These are phyloP conservation scores for Alternaria longipes DNA, from an alignment of 2,329 filamentous ascomycete species.

Conservation along the genomic window DNA sequence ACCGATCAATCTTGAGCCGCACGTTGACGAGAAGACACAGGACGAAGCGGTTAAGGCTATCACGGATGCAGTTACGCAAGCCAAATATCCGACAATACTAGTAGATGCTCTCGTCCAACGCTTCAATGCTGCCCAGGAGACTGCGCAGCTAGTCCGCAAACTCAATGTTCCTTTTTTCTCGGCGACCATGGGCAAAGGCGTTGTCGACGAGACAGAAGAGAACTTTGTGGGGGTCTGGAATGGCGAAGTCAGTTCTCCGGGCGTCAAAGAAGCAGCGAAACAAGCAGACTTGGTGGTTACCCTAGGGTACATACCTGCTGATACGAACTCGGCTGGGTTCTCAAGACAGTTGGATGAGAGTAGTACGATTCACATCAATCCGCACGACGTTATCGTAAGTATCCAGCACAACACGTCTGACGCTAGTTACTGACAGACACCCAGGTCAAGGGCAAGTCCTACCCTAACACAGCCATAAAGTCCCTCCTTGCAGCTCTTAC, in stretches of 20 bases:
- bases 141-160: conserved; percentile 44
- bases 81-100: conserved; percentile 51
- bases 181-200: conserved; percentile 55
- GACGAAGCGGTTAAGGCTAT: conserved; percentile 49
- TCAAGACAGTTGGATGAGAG: conserved; percentile 44
- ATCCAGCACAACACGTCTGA: neutral
- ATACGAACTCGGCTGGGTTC: conserved; percentile 57
- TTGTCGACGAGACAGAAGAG: conserved; percentile 55
- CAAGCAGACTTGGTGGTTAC: conserved; percentile 50
- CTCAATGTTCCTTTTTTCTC: conserved; percentile 52
- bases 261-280: conserved; percentile 49
- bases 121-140: conserved; percentile 49
- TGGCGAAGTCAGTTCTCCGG: conserved; percentile 50
- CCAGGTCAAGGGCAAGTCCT: conserved; percentile 44
- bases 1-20: conserved; percentile 48
- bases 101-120: conserved; percentile 53
- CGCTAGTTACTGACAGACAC: neutral
- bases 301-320: conserved; percentile 53
- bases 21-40: conserved; percentile 37
- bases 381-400: conserved; percentile 47
- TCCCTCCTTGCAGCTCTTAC: conserved; percentile 45
- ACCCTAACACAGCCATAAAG: conserved; percentile 50
- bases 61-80: conserved; percentile 38
- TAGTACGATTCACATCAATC: conserved; percentile 50
- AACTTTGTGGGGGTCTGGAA: conserved; percentile 55